Evolutionary conservation across 139 green algal genomes (phyloP).

Genomic region (Chlamydomonas sp.): DNA sequence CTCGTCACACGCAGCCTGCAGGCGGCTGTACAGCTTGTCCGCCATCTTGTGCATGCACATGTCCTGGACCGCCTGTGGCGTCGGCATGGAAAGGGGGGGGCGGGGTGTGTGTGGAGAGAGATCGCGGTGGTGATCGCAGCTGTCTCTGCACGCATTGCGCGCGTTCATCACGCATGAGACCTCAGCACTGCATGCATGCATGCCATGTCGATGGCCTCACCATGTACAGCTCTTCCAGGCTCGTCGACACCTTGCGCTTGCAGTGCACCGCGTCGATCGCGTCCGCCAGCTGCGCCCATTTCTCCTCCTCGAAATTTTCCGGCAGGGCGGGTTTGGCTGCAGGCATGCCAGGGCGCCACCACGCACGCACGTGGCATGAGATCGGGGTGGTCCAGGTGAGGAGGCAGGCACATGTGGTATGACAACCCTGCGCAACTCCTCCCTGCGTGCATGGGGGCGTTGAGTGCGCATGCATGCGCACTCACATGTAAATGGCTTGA

Average conservation of each 20-base stretch:
- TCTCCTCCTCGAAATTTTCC: conserved; percentile 74
- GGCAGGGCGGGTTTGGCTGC: conserved; percentile 80
- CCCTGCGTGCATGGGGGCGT: too few relatives aligned
- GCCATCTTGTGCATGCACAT: conserved; percentile 89
- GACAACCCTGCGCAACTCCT: too few relatives aligned
- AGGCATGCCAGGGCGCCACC: neutral
- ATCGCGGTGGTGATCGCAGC: neutral
- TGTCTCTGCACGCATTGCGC: too few relatives aligned
- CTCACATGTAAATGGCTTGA: conserved; percentile 68
- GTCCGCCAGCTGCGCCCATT: conserved; percentile 74
- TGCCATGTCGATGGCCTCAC: too few relatives aligned
- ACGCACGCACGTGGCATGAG: neutral
- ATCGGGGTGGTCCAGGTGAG: neutral
- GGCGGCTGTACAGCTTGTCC: conserved; percentile 62
- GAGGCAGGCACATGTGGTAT: neutral
- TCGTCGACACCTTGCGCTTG: conserved; percentile 62
- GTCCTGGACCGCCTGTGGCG: conserved; percentile 86
- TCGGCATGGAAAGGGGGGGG: neutral
- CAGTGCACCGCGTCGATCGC: conserved; percentile 78
- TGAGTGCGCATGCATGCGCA: too few relatives aligned
- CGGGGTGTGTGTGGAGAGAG: neutral
- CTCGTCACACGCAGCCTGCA: conserved; percentile 67
- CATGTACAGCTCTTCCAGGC: conserved; percentile 89
- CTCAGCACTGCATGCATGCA: too few relatives aligned
- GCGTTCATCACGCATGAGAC: too few relatives aligned